phyloP scores from a whole-genome alignment of 2,329 filamentous ascomycete genomes.

The Pseudogymnoascus sp. region DNA sequence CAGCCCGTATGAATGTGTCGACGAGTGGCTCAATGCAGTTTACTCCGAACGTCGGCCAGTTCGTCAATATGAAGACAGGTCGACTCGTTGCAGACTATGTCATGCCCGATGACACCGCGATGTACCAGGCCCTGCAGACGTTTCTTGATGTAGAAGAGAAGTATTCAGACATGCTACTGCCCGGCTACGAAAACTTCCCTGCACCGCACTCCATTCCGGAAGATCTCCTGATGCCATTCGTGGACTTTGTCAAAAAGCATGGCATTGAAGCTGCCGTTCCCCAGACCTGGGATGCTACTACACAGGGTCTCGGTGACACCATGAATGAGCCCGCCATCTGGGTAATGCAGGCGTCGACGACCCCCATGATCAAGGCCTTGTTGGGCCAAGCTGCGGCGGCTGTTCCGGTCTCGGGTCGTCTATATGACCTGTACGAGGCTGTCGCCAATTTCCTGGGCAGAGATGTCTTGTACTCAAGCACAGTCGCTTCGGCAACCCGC shows the following conservation, averaged over 20 bases:
- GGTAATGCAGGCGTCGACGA: slow-evolving; percentile 21
- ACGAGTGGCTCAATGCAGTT: slow-evolving; percentile 25
- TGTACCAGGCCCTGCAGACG: slow-evolving; percentile 10
- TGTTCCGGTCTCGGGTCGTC: slow-evolving; percentile 18
- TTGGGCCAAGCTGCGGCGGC: slow-evolving; percentile 17
- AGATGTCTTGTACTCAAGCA: slow-evolving; percentile 22
- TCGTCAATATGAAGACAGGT: slow-evolving; percentile 30
- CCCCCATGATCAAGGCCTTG: slow-evolving; percentile 21
- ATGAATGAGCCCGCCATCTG: slow-evolving; percentile 37
- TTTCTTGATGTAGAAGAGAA: slow-evolving; percentile 17
- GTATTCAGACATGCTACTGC: slow-evolving; percentile 20
- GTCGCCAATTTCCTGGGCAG: slow-evolving; percentile 17
- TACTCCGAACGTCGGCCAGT: slow-evolving; percentile 14
- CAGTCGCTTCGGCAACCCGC: slow-evolving; percentile 14
- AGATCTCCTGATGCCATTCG: slow-evolving; percentile 20
- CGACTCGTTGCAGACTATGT: slow-evolving; percentile 15
- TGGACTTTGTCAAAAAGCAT: slow-evolving; percentile 20
- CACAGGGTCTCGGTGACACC: slow-evolving; percentile 38
- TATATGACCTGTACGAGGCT: slow-evolving; percentile 18
- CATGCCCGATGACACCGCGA: slow-evolving; percentile 9
- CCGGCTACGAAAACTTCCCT: slow-evolving; percentile 8
- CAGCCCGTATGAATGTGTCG: slow-evolving; percentile 27
- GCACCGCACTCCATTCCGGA: slow-evolving; percentile 15
- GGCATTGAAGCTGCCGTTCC: not conserved
- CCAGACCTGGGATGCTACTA: not conserved